A percentile compares a stretch with the other conserved stretches of the same genome.
These are phyloP conservation scores for Brasilioporus rufonigricans DNA, from an alignment of 768 basidiomycete species.

Conservation along the genomic window DNA sequence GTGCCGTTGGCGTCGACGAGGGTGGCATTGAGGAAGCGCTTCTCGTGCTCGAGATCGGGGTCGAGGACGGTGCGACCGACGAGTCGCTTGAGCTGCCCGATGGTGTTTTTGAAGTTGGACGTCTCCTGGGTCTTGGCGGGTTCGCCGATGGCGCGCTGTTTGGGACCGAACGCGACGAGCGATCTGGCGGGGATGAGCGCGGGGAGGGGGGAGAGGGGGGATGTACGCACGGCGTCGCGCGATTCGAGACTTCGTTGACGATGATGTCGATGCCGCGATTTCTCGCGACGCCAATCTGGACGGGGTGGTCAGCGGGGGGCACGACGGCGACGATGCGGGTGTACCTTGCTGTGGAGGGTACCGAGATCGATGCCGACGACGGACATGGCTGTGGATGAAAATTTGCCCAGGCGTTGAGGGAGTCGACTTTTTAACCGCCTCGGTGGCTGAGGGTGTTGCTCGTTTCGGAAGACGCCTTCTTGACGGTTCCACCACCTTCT, in stretches of 20 bases:
- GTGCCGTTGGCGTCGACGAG: slow-evolving; percentile 82
- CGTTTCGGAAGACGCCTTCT: slow-evolving; percentile 24
- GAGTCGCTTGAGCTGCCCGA: slow-evolving; percentile 89
- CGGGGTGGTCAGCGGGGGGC: not conserved
- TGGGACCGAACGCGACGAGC: slow-evolving; percentile 89
- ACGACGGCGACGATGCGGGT: not conserved
- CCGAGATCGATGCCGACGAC: slow-evolving; percentile 97
- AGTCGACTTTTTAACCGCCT: not conserved
- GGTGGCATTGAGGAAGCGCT: slow-evolving; percentile 85
- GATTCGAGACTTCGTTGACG: slow-evolving; percentile 96
- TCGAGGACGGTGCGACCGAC: slow-evolving; percentile 80
- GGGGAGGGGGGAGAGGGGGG: not conserved
- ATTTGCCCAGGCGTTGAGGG: fast-evolving
- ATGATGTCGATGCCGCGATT: slow-evolving; percentile 98
- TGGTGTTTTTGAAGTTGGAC: slow-evolving; percentile 96
- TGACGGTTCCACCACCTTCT: slow-evolving; percentile 27
- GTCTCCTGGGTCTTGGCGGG: slow-evolving; percentile 96
- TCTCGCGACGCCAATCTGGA: slow-evolving; percentile 90
- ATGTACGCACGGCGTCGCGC: slow-evolving; percentile 82
- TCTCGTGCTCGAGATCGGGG: slow-evolving; percentile 82
- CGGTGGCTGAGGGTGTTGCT: slow-evolving; percentile 23
- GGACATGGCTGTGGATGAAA: slow-evolving; percentile 51
- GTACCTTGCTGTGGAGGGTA: slow-evolving; percentile 82
- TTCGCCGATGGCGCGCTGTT: slow-evolving; percentile 91
- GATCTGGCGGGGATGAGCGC: slow-evolving; percentile 53